Conservation (phyloP, 495 filamentous ascomycete genomes). For the Friedmanniomyces endolithicus region DNA sequence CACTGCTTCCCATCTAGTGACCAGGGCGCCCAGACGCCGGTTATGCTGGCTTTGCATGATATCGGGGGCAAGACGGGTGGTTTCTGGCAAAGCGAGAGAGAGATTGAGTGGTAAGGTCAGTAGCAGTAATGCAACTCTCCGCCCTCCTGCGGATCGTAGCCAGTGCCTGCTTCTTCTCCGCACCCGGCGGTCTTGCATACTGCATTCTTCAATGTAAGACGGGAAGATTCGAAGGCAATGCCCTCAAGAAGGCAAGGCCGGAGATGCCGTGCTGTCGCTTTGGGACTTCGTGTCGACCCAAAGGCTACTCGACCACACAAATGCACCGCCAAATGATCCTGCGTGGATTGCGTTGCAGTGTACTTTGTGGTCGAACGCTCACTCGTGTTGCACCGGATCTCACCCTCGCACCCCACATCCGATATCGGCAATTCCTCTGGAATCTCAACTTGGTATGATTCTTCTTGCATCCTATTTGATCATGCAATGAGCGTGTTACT, state of each 20-base stretch:
- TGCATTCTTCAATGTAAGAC: no score
- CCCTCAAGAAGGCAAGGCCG: no score
- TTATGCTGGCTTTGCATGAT: conserved; percentile 40
- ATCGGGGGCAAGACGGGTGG: conserved; percentile 31
- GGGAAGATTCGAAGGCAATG: no score
- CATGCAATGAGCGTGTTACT: neutral
- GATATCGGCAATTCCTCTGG: neutral
- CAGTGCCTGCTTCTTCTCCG: no score
- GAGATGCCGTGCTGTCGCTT: no score
- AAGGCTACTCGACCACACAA: no score
- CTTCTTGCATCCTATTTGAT: neutral
- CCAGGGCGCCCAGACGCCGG: conserved; percentile 40
- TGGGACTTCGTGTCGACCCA: no score
- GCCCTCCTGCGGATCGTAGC: neutral
- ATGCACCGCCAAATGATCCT: no score
- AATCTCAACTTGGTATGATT: neutral
- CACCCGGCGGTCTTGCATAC: no score
- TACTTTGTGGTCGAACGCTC: no score
- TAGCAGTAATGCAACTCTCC: neutral
- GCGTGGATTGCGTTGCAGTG: no score
- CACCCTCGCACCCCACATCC: neutral
- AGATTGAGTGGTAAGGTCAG: conserved; percentile 32
- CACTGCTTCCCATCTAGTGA: conserved; percentile 19
- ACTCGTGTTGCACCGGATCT: no score
- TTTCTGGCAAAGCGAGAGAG: conserved; percentile 37